phyloP scores from a whole-genome alignment of 768 basidiomycete genomes.

The Naganishia antarctica region DNA sequence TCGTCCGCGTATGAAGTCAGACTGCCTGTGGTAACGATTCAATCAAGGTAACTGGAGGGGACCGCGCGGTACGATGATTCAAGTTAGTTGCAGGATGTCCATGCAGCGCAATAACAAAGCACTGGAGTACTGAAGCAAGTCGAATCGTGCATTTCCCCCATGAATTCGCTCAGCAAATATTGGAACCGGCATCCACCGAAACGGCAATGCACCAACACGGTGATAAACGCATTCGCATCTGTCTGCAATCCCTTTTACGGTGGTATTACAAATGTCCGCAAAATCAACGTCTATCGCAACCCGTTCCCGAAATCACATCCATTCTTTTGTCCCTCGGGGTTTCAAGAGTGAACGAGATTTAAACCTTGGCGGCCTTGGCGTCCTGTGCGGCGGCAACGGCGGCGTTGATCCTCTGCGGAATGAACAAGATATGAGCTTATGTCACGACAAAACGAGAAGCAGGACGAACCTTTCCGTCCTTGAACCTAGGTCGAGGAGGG shows the following conservation, averaged over 20 bases:
- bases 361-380: conserved; percentile 42
- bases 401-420: conserved; percentile 81
- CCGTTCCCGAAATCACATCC: conserved; percentile 6
- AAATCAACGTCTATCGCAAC: conserved; percentile 14
- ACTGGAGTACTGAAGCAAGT: too few relatives aligned
- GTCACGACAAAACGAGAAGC: conserved; percentile 16
- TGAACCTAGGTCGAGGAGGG: conserved; percentile 91
- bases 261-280: conserved; percentile 14
- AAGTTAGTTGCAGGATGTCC: too few relatives aligned
- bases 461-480: conserved; percentile 53
- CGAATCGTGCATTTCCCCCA: too few relatives aligned
- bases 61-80: too few relatives aligned
- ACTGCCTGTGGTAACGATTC: too few relatives aligned
- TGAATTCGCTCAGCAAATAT: too few relatives aligned
- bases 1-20: too few relatives aligned
- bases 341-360: conserved; percentile 5
- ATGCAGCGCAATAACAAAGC: too few relatives aligned
- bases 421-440: not conserved
- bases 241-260: not conserved
- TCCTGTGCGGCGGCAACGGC: conserved; percentile 88
- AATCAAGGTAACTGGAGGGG: too few relatives aligned
- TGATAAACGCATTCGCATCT: not conserved
- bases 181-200: too few relatives aligned
- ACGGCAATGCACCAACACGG: too few relatives aligned
- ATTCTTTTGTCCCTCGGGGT: too few relatives aligned